Conservation (phyloP, 208 protist genomes). For the Wallacemonas rigidus region DNA sequence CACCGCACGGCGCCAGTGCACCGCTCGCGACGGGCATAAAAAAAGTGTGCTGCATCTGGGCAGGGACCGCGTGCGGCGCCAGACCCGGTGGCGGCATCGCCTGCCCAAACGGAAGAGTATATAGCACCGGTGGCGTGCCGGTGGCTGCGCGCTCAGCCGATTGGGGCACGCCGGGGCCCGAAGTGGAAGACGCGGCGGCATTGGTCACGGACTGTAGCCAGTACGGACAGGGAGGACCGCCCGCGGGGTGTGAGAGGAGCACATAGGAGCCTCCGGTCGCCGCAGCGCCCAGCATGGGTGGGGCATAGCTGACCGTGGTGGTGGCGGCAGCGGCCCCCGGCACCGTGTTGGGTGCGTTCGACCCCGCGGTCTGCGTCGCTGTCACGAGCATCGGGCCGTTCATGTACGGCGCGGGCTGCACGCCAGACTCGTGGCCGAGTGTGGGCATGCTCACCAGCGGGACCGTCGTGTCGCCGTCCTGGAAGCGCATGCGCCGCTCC, state of each 20-base stretch:
- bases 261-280: not conserved
- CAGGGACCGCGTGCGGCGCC: not conserved
- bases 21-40: not conserved
- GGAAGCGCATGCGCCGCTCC: conserved; percentile 27
- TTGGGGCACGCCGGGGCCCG: not conserved
- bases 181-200: not conserved
- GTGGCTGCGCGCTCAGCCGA: not conserved
- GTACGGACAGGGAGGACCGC: not conserved
- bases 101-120: not conserved
- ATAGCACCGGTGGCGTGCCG: conserved; percentile 2
- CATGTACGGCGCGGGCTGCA: not conserved
- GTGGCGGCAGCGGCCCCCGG: not conserved
- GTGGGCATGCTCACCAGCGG: not conserved
- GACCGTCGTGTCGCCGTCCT: not conserved
- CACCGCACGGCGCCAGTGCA: too few species aligned
- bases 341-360: not conserved
- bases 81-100: not conserved
- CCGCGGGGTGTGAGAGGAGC: not conserved
- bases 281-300: not conserved
- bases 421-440: not conserved
- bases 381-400: not conserved
- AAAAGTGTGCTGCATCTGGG: not conserved
- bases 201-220: conserved; percentile 10
- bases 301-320: not conserved
- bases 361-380: not conserved